Evolutionary conservation across 768 basidiomycete species (phyloP).

Genomic region (Rhodotorula sphaerocarpa): DNA sequence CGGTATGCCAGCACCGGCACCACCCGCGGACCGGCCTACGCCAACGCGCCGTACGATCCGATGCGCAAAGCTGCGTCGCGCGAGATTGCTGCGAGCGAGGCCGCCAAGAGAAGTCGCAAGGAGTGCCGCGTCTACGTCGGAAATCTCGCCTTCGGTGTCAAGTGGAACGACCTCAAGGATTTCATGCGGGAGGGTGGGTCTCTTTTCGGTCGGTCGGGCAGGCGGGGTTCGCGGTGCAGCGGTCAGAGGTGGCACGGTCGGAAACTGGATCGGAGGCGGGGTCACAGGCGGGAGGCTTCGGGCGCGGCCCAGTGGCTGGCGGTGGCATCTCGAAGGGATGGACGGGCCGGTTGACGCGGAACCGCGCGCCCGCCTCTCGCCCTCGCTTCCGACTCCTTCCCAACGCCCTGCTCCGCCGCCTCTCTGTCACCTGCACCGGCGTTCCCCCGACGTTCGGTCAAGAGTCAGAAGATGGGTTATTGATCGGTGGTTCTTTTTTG

Average conservation of each 20-base stretch:
- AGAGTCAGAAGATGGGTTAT: conserved; percentile 14
- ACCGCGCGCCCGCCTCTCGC: background rate
- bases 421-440: too few species aligned
- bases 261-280: conserved; percentile 5
- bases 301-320: too few species aligned
- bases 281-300: conserved; percentile 3
- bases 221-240: conserved; percentile 41
- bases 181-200: conserved; percentile 99
- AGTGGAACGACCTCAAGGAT: conserved; percentile 97
- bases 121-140: conserved; percentile 98
- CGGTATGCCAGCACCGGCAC: too few species aligned
- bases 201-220: conserved; percentile 42
- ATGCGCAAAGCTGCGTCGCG: conserved; percentile 28
- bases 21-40: conserved; percentile 1
- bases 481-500: conserved; percentile 25
- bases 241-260: conserved; percentile 38
- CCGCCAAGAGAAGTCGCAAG: conserved; percentile 90
- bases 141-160: conserved; percentile 97
- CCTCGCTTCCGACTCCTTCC: background rate
- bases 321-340: too few species aligned
- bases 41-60: conserved; percentile 17
- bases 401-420: too few species aligned
- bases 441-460: too few species aligned
- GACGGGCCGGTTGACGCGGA: too few species aligned
- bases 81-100: conserved; percentile 85